Evolutionary conservation across 306 rosid species (phyloP).

Genomic region (Lathyrus tuberosus): DNA sequence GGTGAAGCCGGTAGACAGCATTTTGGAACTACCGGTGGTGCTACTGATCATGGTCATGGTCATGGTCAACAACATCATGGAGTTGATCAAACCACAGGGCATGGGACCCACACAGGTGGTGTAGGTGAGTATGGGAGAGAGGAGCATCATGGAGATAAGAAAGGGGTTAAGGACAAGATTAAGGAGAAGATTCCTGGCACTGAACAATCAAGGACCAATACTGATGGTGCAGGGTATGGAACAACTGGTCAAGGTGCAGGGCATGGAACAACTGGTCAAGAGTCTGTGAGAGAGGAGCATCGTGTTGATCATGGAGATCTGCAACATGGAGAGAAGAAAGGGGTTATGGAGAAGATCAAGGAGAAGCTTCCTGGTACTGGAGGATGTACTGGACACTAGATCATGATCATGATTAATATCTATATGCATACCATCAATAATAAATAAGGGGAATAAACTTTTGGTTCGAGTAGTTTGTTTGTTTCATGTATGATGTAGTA

Average conservation of each 20-base stretch:
- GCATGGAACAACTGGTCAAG: too few species aligned
- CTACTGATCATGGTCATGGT: background rate
- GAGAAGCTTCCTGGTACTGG: too few species aligned
- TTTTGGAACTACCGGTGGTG: background rate
- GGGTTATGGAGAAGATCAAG: too few species aligned
- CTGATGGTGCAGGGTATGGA: background rate
- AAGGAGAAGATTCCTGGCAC: constrained; percentile 2
- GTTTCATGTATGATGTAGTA: too few species aligned
- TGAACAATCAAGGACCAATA: background rate
- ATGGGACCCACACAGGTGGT: background rate
- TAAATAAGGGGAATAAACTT: too few species aligned
- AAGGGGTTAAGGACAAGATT: background rate
- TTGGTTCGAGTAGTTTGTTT: too few species aligned
- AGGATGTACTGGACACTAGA: too few species aligned
- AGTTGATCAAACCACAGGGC: background rate
- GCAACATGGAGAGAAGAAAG: too few species aligned
- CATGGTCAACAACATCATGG: background rate
- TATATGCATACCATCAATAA: too few species aligned
- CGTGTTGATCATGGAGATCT: constrained; percentile 6
- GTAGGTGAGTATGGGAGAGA: background rate
- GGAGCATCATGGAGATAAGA: constrained; percentile 15
- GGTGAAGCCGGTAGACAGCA: background rate
- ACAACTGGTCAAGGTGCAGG: background rate
- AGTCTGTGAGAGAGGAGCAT: background rate
- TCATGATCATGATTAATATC: too few species aligned